These are phyloP conservation scores for Aureobasidium musti DNA, from an alignment of 2,329 filamentous ascomycete species.

Conservation along the genomic window DNA sequence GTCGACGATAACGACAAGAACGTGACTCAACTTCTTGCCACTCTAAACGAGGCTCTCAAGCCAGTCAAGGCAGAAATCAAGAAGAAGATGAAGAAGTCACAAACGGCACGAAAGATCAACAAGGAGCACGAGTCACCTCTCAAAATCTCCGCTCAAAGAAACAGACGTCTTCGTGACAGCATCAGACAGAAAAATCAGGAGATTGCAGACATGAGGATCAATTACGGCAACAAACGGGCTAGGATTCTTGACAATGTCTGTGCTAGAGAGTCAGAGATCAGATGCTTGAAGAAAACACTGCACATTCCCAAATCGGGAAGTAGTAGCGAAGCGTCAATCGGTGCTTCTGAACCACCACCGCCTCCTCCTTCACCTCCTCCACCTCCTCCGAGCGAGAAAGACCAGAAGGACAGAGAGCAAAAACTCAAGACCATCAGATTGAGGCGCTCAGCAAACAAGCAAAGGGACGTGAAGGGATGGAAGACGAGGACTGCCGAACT, in stretches of 20 bases:
- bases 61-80: background rate
- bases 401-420: background rate
- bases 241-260: background rate
- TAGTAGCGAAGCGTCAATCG: background rate
- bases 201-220: background rate
- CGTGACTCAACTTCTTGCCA: background rate
- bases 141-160: background rate
- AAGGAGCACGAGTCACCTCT: background rate
- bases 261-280: background rate
- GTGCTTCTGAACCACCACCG: background rate
- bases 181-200: background rate
- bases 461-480: background rate
- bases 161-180: background rate
- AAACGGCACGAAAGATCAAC: background rate
- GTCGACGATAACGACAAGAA: background rate
- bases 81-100: background rate
- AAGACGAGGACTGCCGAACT: background rate
- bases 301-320: background rate
- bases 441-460: too few relatives aligned
- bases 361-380: too few relatives aligned
- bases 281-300: background rate
- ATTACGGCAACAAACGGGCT: background rate
- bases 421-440: too few relatives aligned
- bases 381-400: background rate
- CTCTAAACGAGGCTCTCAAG: background rate